These are phyloP conservation scores for Trichoderma gamsii DNA, from an alignment of 495 filamentous ascomycete genomes.

Conservation along the genomic window DNA sequence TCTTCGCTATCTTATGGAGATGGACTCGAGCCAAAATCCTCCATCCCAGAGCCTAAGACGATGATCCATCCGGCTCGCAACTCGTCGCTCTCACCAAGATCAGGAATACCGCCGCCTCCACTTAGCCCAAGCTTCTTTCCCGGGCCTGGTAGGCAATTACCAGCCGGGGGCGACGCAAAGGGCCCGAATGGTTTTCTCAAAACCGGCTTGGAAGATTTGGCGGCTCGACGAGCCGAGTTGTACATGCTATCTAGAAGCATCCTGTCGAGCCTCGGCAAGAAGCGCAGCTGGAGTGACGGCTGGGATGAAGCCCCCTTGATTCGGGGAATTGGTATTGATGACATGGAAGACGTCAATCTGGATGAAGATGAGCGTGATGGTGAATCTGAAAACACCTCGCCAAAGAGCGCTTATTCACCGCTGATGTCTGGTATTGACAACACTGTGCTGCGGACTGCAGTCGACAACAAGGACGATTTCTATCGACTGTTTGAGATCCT, in stretches of 20 bases:
- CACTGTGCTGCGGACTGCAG: slow-evolving; percentile 42
- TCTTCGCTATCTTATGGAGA: slow-evolving; percentile 44
- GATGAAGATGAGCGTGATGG: slow-evolving; percentile 26
- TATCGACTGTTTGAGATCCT: slow-evolving; percentile 65
- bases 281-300: slow-evolving; percentile 68
- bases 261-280: slow-evolving; percentile 65
- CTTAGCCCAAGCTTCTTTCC: slow-evolving; percentile 44
- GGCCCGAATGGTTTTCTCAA: slow-evolving; percentile 39
- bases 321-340: slow-evolving; percentile 40
- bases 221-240: slow-evolving; percentile 72
- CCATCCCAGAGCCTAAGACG: slow-evolving; percentile 56
- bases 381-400: slow-evolving; percentile 7
- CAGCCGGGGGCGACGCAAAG: slow-evolving; percentile 27
- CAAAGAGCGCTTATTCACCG: slow-evolving; percentile 19
- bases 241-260: slow-evolving; percentile 71
- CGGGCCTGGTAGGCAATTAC: slow-evolving; percentile 24
- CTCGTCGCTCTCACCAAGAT: slow-evolving; percentile 42
- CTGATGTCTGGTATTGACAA: slow-evolving; percentile 46
- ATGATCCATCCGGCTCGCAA: slow-evolving; percentile 56
- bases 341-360: slow-evolving; percentile 54
- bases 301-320: slow-evolving; percentile 63
- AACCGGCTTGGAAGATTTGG: slow-evolving; percentile 74
- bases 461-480: slow-evolving; percentile 44
- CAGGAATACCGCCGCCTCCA: slow-evolving; percentile 29
- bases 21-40: slow-evolving; percentile 43